Conservation (phyloP, 352 stramenopile genomes). For the Globisporangium mamillatum region DNA sequence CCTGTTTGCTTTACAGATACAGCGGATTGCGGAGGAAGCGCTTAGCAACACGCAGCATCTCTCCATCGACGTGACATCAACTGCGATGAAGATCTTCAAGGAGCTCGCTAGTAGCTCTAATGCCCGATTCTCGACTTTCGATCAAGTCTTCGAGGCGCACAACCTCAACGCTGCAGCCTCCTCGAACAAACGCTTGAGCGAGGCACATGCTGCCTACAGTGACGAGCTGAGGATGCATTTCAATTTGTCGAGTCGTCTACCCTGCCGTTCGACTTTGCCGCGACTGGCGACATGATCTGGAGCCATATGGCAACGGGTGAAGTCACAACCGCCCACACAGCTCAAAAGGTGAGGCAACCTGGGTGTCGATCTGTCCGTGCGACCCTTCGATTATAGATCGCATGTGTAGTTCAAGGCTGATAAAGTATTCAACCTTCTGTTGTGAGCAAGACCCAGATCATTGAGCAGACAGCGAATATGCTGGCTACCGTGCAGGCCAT, state of each 20-base stretch:
- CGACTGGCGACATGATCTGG: conserved; percentile 27
- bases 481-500: conserved; percentile 6
- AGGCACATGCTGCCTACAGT: conserved; percentile 31
- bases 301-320: conserved; percentile 21
- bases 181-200: conserved; percentile 24
- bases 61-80: conserved; percentile 8
- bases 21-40: conserved; percentile 29
- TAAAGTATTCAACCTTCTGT: background rate
- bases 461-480: conserved; percentile 16
- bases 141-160: conserved; percentile 23
- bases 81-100: conserved; percentile 21
- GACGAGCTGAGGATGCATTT: conserved; percentile 18
- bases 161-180: conserved; percentile 14
- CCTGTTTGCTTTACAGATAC: background rate
- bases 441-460: background rate
- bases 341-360: conserved; percentile 10
- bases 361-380: too few species aligned
- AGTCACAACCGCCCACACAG: conserved; percentile 21
- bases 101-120: conserved; percentile 23
- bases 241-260: conserved; percentile 15
- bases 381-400: background rate
- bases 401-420: background rate
- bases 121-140: conserved; percentile 15
- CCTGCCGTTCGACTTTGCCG: conserved; percentile 30
- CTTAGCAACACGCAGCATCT: conserved; percentile 16